Evolutionary conservation across 2,329 filamentous ascomycete genomes (phyloP).

Genomic region (Diplodia intermedia): DNA sequence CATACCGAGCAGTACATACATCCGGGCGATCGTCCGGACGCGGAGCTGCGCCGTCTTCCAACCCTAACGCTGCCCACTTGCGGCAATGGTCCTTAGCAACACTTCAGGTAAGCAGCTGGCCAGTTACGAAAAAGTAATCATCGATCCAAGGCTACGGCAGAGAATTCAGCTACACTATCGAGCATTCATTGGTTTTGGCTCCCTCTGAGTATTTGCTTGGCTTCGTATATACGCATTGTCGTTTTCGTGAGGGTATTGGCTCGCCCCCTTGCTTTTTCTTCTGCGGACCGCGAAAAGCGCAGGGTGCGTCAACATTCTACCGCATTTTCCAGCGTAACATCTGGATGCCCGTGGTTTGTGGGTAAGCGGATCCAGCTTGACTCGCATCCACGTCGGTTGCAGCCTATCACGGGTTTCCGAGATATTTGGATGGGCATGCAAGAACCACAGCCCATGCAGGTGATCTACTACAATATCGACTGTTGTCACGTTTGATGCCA

Average conservation of each 20-base stretch:
- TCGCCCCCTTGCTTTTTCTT: neutral
- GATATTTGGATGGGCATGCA: slow-evolving; percentile 1
- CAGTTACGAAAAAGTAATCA: neutral
- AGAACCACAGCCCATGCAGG: neutral
- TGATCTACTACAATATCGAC: too few species aligned
- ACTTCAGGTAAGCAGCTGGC: neutral
- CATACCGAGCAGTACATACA: neutral
- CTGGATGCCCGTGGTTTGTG: neutral
- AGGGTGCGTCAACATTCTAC: neutral
- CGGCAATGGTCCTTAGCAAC: neutral
- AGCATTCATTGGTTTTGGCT: neutral
- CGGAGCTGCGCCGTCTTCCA: neutral
- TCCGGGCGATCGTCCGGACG: neutral
- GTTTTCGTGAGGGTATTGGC: neutral
- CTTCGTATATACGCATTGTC: slow-evolving; percentile 3
- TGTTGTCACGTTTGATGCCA: neutral
- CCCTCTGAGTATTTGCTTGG: neutral
- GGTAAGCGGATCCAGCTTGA: neutral
- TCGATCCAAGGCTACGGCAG: neutral
- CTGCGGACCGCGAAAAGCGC: neutral
- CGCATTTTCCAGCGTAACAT: neutral
- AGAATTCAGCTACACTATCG: neutral
- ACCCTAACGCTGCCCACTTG: neutral
- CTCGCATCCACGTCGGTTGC: neutral
- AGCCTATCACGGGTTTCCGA: neutral